Conservation (phyloP, 2,329 filamentous ascomycete species). For the Ascocoryne sarcoides region DNA sequence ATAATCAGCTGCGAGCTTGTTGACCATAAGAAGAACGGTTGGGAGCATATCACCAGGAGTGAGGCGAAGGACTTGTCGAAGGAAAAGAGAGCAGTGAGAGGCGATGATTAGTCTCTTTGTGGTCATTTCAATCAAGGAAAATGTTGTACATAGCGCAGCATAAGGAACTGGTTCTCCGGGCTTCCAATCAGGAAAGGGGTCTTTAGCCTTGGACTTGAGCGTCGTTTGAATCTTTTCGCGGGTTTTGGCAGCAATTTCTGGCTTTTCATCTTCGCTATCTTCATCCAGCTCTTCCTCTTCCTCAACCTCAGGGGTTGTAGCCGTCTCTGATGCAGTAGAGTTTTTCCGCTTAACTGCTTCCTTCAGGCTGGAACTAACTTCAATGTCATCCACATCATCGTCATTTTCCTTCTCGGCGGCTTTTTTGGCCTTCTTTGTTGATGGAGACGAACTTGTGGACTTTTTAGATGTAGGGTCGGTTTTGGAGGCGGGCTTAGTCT, state of each 20-base stretch:
- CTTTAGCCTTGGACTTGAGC: slow-evolving; percentile 58
- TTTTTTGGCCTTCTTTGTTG: slow-evolving; percentile 15
- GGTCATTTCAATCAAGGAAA: slow-evolving; percentile 90
- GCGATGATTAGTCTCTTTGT: slow-evolving; percentile 83
- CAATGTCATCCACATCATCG: slow-evolving; percentile 23
- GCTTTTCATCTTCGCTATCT: slow-evolving; percentile 53
- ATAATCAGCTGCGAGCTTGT: slow-evolving; percentile 95
- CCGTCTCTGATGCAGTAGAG: slow-evolving; percentile 33
- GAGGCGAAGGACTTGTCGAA: slow-evolving; percentile 86
- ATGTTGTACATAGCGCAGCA: slow-evolving; percentile 86
- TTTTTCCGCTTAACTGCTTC: slow-evolving; percentile 13
- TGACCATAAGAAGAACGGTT: slow-evolving; percentile 91
- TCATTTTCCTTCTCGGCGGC: slow-evolving; percentile 35
- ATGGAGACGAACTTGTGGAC: slow-evolving; percentile 12
- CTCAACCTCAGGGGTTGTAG: no score
- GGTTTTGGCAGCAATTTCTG: slow-evolving; percentile 63
- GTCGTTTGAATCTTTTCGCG: slow-evolving; percentile 74
- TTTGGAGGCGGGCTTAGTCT: background rate
- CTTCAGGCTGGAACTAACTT: slow-evolving; percentile 20
- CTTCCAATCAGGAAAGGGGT: slow-evolving; percentile 94
- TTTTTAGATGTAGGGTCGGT: slow-evolving; percentile 7
- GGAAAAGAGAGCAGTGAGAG: slow-evolving; percentile 80
- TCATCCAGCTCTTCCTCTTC: slow-evolving; percentile 34
- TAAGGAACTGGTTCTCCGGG: slow-evolving; percentile 84
- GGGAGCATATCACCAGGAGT: slow-evolving; percentile 82